Conservation (phyloP, 768 basidiomycete species). For the Brasilioporus rufonigricans region DNA sequence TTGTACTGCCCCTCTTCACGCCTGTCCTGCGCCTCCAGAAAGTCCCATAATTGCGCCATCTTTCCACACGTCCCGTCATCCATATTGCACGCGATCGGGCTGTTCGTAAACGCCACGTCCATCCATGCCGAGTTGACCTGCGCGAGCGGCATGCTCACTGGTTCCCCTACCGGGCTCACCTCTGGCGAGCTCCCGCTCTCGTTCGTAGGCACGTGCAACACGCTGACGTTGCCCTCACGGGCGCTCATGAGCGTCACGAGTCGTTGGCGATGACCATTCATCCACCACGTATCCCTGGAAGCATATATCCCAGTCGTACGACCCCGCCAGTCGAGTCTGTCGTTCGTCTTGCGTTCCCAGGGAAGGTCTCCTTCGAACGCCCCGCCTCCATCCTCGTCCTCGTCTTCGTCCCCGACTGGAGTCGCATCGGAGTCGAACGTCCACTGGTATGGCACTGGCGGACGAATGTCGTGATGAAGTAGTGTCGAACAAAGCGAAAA, state of each 20-base stretch:
- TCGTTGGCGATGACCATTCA: conserved; percentile 46
- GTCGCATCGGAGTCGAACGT: conserved; percentile 34
- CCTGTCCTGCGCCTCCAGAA: conserved; percentile 43
- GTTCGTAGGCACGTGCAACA: conserved; percentile 36
- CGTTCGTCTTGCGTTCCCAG: conserved; percentile 63
- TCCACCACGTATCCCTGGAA: conserved; percentile 41
- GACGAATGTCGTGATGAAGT: conserved; percentile 56
- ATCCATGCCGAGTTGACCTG: conserved; percentile 52
- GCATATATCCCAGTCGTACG: conserved; percentile 63
- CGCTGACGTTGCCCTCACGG: conserved; percentile 36
- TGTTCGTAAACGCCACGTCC: conserved; percentile 55
- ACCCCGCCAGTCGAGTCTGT: conserved; percentile 70
- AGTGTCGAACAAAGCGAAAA: conserved; percentile 51
- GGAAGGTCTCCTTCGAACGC: conserved; percentile 48
- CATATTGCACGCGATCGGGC: conserved; percentile 41
- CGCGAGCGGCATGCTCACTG: conserved; percentile 35
- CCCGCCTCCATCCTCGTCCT: not conserved
- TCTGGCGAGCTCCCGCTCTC: conserved; percentile 10
- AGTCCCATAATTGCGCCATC: conserved; percentile 49
- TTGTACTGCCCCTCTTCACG: conserved; percentile 56
- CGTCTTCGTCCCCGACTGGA: not conserved
- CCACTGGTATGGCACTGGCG: conserved; percentile 48
- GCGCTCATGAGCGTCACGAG: conserved; percentile 45
- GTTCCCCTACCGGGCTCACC: conserved; percentile 34
- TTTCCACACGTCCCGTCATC: conserved; percentile 35